A percentile compares a stretch with the other conserved stretches of the same genome.
Evolutionary conservation across 1,284 basidiomycete species (phyloP).

Genomic region (Coniferiporia weirii): DNA sequence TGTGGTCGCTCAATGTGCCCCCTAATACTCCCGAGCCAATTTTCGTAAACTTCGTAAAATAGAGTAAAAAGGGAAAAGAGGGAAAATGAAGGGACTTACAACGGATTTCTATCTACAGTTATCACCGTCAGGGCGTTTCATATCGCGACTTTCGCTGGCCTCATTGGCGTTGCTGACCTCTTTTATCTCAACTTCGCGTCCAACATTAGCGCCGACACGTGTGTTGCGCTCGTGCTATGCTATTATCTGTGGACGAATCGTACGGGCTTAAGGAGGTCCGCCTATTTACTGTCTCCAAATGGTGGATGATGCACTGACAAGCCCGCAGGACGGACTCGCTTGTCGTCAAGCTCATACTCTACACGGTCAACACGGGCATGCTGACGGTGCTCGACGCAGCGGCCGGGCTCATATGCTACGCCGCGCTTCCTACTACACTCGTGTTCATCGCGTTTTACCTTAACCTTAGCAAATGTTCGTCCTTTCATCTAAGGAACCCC

Average conservation of each 20-base stretch:
- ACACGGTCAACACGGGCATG: slow-evolving; percentile 34
- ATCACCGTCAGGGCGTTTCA: slow-evolving; percentile 18
- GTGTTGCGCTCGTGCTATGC: slow-evolving; percentile 32
- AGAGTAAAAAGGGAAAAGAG: too few species aligned
- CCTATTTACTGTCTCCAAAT: not conserved
- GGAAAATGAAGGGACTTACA: not conserved
- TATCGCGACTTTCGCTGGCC: slow-evolving; percentile 20
- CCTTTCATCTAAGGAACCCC: too few species aligned
- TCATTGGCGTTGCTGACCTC: slow-evolving; percentile 20
- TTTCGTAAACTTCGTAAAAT: too few species aligned
- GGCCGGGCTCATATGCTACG: slow-evolving; percentile 21
- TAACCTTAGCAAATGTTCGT: slow-evolving; percentile 33
- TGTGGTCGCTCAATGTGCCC: too few species aligned
- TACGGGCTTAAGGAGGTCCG: slow-evolving; percentile 33
- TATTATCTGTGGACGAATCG: slow-evolving; percentile 29
- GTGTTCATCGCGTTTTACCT: slow-evolving; percentile 37
- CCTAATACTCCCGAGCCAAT: too few species aligned
- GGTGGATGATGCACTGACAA: not conserved
- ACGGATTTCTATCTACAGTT: slow-evolving; percentile 1
- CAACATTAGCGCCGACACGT: slow-evolving; percentile 28
- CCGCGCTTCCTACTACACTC: slow-evolving; percentile 33
- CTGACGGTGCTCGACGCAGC: slow-evolving; percentile 1
- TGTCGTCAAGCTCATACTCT: slow-evolving; percentile 32
- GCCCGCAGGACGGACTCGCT: slow-evolving; percentile 32
- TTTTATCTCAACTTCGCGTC: slow-evolving; percentile 27